Conservation (phyloP, 441 rosid genomes). For the Syzygium syzygioides region DNA sequence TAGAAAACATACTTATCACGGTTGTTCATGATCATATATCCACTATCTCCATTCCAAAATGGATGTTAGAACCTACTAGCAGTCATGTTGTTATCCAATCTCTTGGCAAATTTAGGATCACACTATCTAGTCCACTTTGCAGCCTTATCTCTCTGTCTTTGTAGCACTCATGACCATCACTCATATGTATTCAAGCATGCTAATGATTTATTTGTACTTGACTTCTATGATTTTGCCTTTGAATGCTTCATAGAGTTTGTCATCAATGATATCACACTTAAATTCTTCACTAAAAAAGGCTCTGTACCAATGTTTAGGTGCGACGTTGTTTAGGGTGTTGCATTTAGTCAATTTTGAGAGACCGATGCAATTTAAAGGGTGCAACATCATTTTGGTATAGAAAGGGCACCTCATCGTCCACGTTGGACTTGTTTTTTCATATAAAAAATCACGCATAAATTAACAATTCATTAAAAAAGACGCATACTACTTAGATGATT, state of each 20-base stretch:
- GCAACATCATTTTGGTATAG: not conserved
- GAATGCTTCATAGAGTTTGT: not conserved
- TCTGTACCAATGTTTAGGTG: not conserved
- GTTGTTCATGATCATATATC: not conserved
- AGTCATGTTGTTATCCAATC: not conserved
- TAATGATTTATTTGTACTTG: not conserved
- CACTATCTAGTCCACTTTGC: no score
- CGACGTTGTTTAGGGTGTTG: not conserved
- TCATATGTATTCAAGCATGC: not conserved
- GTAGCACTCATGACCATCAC: not conserved
- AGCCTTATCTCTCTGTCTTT: rapidly evolving
- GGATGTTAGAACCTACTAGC: not conserved
- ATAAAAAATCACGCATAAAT: no score
- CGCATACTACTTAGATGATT: not conserved
- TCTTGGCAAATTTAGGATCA: not conserved
- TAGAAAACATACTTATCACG: not conserved
- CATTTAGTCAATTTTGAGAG: not conserved
- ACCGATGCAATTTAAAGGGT: not conserved
- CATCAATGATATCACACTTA: not conserved
- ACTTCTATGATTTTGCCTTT: not conserved
- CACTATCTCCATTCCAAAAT: not conserved
- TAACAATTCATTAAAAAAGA: not conserved
- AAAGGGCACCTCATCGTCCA: not conserved
- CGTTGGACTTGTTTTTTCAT: not conserved
- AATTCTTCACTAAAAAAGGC: not conserved